phyloP scores from a whole-genome alignment of 2,329 filamentous ascomycete species.

The Xylariaceae sp. region DNA sequence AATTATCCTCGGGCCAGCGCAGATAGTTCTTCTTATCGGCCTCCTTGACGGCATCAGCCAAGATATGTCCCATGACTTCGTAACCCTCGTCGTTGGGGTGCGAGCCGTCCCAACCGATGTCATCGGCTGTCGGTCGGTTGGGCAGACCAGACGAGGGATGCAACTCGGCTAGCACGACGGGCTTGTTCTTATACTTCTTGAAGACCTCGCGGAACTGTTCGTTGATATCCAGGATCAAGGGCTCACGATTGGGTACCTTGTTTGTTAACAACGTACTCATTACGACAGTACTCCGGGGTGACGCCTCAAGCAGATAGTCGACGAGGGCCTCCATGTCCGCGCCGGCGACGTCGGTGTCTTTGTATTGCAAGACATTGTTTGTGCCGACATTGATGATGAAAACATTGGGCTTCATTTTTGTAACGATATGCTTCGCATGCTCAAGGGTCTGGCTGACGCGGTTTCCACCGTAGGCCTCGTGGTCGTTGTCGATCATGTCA shows the following conservation, averaged over 20 bases:
- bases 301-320: conserved; percentile 27
- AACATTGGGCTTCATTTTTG: conserved; percentile 28
- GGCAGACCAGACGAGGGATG: conserved; percentile 27
- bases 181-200: conserved; percentile 23
- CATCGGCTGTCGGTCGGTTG: conserved; percentile 20
- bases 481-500: conserved; percentile 31
- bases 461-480: conserved; percentile 33
- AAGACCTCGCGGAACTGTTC: conserved; percentile 29
- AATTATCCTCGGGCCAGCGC: conserved; percentile 27
- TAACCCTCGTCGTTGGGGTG: conserved; percentile 29
- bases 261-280: conserved; percentile 30
- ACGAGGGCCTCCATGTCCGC: conserved; percentile 28
- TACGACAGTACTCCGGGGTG: conserved; percentile 29
- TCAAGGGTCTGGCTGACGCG: conserved; percentile 28
- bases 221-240: conserved; percentile 28
- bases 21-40: conserved; percentile 26
- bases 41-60: conserved; percentile 24
- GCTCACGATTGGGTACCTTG: conserved; percentile 26
- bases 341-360: conserved; percentile 25
- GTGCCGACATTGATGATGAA: conserved; percentile 33
- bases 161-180: conserved; percentile 32
- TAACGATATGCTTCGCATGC: conserved; percentile 27
- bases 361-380: conserved; percentile 31
- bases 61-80: conserved; percentile 28
- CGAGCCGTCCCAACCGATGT: conserved; percentile 29